phyloP scores from a whole-genome alignment of 257 asterid genomes.

The Ilex asprella region DNA sequence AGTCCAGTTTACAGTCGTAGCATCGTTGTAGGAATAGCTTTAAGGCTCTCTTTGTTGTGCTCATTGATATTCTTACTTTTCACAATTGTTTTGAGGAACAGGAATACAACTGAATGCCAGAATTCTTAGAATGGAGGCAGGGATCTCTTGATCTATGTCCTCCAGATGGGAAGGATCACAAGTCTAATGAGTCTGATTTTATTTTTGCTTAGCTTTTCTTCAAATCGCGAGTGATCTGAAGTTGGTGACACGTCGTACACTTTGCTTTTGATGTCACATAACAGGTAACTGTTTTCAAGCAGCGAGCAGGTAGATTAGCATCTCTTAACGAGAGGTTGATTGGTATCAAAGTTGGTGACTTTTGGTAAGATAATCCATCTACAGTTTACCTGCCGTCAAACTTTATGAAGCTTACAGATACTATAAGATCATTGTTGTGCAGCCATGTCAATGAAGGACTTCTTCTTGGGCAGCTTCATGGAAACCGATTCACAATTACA shows the following conservation, averaged over 20 bases:
- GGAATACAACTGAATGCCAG: too few species aligned
- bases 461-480: conserved; percentile 86
- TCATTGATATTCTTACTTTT: too few species aligned
- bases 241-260: neutral
- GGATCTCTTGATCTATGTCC: too few species aligned
- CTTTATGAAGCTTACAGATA: conserved; percentile 10
- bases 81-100: too few species aligned
- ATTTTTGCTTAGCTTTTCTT: neutral
- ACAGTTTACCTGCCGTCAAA: conserved; percentile 4
- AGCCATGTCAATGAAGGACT: conserved; percentile 91
- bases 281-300: conserved; percentile 94
- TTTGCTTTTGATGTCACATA: conserved; percentile 7
- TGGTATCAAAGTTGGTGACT: conserved; percentile 90
- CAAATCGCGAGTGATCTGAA: neutral
- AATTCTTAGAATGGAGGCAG: too few species aligned
- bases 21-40: too few species aligned
- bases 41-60: too few species aligned
- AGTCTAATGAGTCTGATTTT: too few species aligned
- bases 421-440: conserved; percentile 16
- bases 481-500: conserved; percentile 83
- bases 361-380: conserved; percentile 55
- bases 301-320: conserved; percentile 65
- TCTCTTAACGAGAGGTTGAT: conserved; percentile 73
- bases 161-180: too few species aligned
- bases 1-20: too few species aligned